Evolutionary conservation across 345 rosid genomes (phyloP), one percentile per base, ranked within the genome.

Genomic region (Lumnitzera racemosa): DNA sequence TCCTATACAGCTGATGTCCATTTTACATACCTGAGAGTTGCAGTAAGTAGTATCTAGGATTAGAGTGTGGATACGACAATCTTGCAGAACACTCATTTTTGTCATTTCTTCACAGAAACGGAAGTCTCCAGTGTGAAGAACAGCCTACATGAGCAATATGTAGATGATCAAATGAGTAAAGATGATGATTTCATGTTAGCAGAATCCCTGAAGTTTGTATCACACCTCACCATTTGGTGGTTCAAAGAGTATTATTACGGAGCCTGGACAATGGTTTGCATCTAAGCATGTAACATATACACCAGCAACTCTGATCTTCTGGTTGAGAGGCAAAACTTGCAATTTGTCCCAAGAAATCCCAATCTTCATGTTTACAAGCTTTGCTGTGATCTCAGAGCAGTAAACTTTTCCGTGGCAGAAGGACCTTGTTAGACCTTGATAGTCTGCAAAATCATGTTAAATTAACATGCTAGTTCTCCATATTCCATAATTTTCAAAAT

Each of bases 31-130:
- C 94, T 87, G 95, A 53, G 97, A 82, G 60, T 87, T 74, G 63
- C 98, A 92, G 74, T 92, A 92, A 31, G 98, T 92, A n/a, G 98
- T 92, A 73, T 92, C 98, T 53, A 92, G 95, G 70, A 92, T 86
- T 51, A 92, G 89, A 56, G 97, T 87, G 70, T 80, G 85, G 65
- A 92, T 73, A 24, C 29, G 75, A 55, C 73, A 67, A 41, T 64
- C 59, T 51, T 64, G 83, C 71, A 74, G 69, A 64, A 68, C 55
- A 52, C 79, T 43, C 68, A 65, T 62, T 67, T 56, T 73, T 48
- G 74, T 64, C 85, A 85, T 87, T 58, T 81, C 78, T 71, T 87
- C 83, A 50, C 78, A 62, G 65, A 78, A 85, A 36, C 97, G 96
- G 72, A 92, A 92, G 74, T 92, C 98, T 55, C 98, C 97, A 0